Conservation (phyloP, 139 green algal species). For the Coccomyxa sp. region DNA sequence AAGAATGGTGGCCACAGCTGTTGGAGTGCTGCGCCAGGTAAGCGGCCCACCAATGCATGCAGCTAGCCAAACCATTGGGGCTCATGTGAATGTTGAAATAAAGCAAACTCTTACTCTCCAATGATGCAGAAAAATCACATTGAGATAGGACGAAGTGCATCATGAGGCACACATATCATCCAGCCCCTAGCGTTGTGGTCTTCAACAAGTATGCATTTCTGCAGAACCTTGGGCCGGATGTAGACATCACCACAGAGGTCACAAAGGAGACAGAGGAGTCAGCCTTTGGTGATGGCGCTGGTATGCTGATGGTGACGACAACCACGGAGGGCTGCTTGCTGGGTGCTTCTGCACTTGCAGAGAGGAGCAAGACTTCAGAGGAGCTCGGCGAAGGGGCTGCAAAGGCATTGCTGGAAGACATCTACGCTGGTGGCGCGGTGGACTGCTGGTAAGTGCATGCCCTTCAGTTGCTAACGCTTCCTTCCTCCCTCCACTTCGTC, state of each 20-base stretch:
- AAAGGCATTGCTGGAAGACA: neutral
- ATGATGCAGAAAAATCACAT: neutral
- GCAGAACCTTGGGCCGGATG: neutral
- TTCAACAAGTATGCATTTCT: neutral
- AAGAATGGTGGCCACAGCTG: neutral
- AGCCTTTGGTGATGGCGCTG: constrained; percentile 50
- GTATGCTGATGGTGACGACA: constrained; percentile 47
- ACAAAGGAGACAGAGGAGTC: constrained; percentile 17
- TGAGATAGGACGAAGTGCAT: neutral
- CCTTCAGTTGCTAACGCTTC: neutral
- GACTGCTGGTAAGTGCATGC: neutral
- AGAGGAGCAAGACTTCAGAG: neutral
- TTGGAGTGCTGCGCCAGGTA: neutral
- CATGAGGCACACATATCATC: neutral
- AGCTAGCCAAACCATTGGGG: neutral
- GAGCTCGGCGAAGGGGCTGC: neutral
- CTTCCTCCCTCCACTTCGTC: too few species aligned
- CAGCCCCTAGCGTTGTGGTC: neutral
- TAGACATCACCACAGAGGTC: constrained; percentile 3
- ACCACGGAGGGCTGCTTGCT: constrained; percentile 50
- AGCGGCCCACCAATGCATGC: neutral
- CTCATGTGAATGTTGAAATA: too few species aligned
- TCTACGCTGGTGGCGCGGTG: neutral
- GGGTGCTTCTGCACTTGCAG: constrained; percentile 25
- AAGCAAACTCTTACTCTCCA: neutral